These are phyloP conservation scores for Arabidopsis suecica DNA, from an alignment of 345 rosid genomes.

Conservation along the genomic window DNA sequence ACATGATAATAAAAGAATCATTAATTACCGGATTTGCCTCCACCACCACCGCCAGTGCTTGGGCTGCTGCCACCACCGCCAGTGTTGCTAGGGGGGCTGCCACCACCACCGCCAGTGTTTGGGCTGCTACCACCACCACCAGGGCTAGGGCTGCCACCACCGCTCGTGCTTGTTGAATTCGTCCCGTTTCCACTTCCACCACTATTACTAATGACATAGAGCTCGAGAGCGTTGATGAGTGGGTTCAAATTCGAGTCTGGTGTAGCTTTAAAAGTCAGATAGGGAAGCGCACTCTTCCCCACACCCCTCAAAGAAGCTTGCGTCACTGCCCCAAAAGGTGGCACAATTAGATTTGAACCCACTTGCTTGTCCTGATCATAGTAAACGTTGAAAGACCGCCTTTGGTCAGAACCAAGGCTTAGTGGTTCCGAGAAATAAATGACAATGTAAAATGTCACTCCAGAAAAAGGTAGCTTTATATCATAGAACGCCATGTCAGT, in stretches of 20 bases:
- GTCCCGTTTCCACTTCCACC: constrained; percentile 26
- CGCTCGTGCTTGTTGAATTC: constrained; percentile 4
- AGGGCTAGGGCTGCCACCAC: constrained; percentile 7
- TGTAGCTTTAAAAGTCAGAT: constrained; percentile 23
- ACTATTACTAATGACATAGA: constrained; percentile 29
- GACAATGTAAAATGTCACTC: constrained; percentile 32
- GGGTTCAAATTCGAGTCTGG: constrained; percentile 36
- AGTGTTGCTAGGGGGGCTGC: background rate
- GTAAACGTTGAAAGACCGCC: constrained; percentile 23
- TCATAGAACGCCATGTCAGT: constrained; percentile 9
- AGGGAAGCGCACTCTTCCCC: background rate
- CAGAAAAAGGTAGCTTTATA: constrained; percentile 15
- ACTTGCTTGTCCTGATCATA: constrained; percentile 24
- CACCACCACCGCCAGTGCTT: constrained; percentile 7
- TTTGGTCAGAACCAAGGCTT: constrained; percentile 28
- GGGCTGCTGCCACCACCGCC: constrained; percentile 22
- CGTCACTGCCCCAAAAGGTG: constrained; percentile 28
- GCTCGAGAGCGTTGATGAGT: constrained; percentile 37
- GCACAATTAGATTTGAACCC: constrained; percentile 2
- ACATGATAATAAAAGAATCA: background rate
- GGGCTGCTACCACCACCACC: background rate
- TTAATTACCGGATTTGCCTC: constrained; percentile 32
- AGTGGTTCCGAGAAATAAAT: constrained; percentile 36
- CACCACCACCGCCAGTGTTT: constrained; percentile 10
- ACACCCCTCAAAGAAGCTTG: constrained; percentile 13